Evolutionary conservation across 345 rosid genomes (phyloP).

Genomic region (Arabidopsis arenosa): DNA sequence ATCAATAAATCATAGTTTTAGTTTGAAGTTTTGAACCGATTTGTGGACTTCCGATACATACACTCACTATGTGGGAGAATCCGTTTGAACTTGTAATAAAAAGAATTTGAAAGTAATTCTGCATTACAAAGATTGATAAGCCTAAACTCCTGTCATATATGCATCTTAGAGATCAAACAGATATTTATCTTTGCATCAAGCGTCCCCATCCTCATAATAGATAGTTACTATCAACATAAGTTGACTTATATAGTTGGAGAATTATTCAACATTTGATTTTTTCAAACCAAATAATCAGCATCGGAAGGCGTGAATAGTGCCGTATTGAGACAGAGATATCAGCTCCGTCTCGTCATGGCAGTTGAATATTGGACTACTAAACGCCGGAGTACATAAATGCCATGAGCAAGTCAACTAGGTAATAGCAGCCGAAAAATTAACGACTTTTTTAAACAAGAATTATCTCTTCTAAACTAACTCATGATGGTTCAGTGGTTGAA

Average conservation of each 20-base stretch:
- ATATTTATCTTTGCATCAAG: not conserved
- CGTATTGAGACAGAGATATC: not conserved
- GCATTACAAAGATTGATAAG: not conserved
- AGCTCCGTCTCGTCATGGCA: not conserved
- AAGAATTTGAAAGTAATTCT: not conserved
- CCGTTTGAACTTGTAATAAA: not conserved
- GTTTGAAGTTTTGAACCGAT: not conserved
- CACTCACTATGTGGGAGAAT: not conserved
- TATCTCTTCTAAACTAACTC: no score
- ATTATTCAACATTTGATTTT: constrained; percentile 2
- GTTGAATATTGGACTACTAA: constrained; percentile 7
- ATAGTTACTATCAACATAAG: not conserved
- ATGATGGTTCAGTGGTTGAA: no score
- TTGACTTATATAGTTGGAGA: not conserved
- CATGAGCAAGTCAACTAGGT: no score
- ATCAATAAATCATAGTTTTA: not conserved
- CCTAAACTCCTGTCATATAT: not conserved
- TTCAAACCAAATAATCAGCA: constrained; percentile 13
- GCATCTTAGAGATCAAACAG: not conserved
- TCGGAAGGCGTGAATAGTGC: not conserved
- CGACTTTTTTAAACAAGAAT: not conserved
- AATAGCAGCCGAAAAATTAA: not conserved
- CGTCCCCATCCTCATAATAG: constrained; percentile 15
- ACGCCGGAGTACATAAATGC: not conserved
- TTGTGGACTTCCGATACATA: not conserved